These are phyloP conservation scores for Blastocystis sp. DNA, from an alignment of 352 stramenopile species.

Conservation along the genomic window DNA sequence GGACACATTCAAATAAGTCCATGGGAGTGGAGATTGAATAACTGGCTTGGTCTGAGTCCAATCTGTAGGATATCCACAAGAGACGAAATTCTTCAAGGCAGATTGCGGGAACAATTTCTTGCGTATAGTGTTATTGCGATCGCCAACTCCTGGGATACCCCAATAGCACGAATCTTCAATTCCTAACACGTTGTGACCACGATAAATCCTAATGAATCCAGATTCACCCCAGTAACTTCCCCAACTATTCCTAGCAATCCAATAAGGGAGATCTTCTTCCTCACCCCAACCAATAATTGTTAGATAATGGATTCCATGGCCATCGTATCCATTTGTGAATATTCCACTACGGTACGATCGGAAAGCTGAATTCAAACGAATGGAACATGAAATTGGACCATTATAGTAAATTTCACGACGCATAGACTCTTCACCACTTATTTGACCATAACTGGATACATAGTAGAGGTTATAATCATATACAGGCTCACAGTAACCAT, in stretches of 20 bases:
- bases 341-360: slow-evolving; percentile 87
- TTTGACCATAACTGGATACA: slow-evolving; percentile 86
- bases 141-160: slow-evolving; percentile 68
- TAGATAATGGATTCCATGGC: slow-evolving; percentile 82
- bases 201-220: slow-evolving; percentile 84
- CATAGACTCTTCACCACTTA: slow-evolving; percentile 84
- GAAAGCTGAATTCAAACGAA: slow-evolving; percentile 70
- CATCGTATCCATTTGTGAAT: slow-evolving; percentile 80
- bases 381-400: slow-evolving; percentile 86
- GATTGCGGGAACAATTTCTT: background rate
- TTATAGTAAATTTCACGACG: slow-evolving; percentile 91
- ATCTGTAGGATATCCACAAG: slow-evolving; percentile 82
- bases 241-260: slow-evolving; percentile 87
- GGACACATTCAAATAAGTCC: slow-evolving; percentile 77
- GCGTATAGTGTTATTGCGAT: background rate
- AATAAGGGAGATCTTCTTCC: slow-evolving; percentile 73
- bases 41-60: slow-evolving; percentile 13
- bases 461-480: slow-evolving; percentile 88
- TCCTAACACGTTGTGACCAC: slow-evolving; percentile 84
- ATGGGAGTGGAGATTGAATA: slow-evolving; percentile 73
- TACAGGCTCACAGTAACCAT: slow-evolving; percentile 79
- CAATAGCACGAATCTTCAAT: slow-evolving; percentile 86
- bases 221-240: slow-evolving; percentile 86
- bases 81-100: slow-evolving; percentile 73
- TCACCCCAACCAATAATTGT: slow-evolving; percentile 81